Percentiles rank a stretch among this genome's conserved stretches.
These are phyloP conservation scores for Mycocentrospora acerina DNA, from an alignment of 2,329 filamentous ascomycete species.

Conservation along the genomic window DNA sequence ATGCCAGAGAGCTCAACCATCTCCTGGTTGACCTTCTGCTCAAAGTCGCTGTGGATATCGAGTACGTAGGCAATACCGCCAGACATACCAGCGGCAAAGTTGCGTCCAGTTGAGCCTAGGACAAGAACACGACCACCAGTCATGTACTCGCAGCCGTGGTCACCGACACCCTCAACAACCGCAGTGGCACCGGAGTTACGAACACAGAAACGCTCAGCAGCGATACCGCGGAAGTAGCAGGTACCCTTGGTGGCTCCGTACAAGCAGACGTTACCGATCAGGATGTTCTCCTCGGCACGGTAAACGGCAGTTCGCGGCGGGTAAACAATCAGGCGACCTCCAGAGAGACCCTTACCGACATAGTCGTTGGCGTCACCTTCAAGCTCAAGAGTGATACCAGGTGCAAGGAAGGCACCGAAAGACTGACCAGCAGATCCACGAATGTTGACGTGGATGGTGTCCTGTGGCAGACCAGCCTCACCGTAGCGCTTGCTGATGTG, in stretches of 20 bases:
- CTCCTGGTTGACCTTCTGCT: constrained; percentile 91
- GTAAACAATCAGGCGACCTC: constrained; percentile 90
- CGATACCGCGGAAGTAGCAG: constrained; percentile 96
- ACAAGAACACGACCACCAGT: constrained; percentile 89
- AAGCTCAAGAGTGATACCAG: constrained; percentile 90
- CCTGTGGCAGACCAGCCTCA: constrained; percentile 82
- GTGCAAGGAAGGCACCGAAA: constrained; percentile 90
- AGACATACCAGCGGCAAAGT: constrained; percentile 98
- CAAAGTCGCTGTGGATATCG: constrained; percentile 85
- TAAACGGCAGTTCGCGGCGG: constrained; percentile 86
- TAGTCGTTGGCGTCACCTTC: constrained; percentile 97
- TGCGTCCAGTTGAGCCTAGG: constrained; percentile 86
- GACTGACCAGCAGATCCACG: constrained; percentile 96
- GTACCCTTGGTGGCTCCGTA: constrained; percentile 90
- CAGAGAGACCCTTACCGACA: constrained; percentile 92
- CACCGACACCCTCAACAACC: constrained; percentile 94
- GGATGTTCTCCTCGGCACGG: constrained; percentile 93
- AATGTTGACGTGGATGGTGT: constrained; percentile 95
- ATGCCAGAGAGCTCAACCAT: constrained; percentile 90
- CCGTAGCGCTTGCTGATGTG: constrained; percentile 93
- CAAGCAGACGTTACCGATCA: constrained; percentile 91
- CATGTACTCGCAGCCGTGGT: constrained; percentile 99
- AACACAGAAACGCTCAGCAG: constrained; percentile 93
- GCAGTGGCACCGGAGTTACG: constrained; percentile 94
- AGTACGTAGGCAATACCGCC: constrained; percentile 95